Percentiles rank a stretch among this genome's conserved stretches.
Conservation (phyloP, 2,329 filamentous ascomycete genomes). For the Periglandula ipomoeae region DNA sequence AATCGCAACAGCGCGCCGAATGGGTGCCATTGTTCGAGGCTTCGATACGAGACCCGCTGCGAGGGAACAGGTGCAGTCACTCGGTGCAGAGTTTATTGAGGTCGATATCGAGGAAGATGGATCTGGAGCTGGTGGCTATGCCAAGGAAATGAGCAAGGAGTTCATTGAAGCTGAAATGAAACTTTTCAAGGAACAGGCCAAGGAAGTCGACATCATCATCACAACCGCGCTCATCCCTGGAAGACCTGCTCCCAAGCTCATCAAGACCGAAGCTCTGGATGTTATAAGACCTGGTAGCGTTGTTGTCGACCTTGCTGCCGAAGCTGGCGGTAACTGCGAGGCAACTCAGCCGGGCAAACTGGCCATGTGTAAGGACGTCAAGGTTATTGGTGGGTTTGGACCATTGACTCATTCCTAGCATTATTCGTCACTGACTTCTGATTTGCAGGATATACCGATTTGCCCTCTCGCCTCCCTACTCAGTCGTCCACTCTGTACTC, state of each 20-base stretch:
- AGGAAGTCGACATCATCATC: constrained; percentile 85
- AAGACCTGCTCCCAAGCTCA: constrained; percentile 71
- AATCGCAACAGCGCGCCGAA: constrained; percentile 74
- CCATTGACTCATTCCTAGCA: no score
- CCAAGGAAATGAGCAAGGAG: constrained; percentile 89
- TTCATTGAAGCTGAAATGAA: constrained; percentile 93
- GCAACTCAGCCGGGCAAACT: constrained; percentile 67
- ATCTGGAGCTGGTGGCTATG: constrained; percentile 75
- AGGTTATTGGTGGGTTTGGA: constrained; percentile 61
- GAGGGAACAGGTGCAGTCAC: constrained; percentile 80
- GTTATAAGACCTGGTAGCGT: constrained; percentile 88
- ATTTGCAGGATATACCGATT: constrained; percentile 64
- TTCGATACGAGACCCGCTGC: constrained; percentile 88
- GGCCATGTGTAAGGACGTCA: constrained; percentile 64
- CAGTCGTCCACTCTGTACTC: constrained; percentile 87
- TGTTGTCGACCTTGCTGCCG: constrained; percentile 78
- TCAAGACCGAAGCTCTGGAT: constrained; percentile 69
- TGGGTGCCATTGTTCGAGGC: constrained; percentile 82
- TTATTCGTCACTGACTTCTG: background rate
- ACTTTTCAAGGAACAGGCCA: constrained; percentile 77
- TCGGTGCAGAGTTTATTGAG: constrained; percentile 84
- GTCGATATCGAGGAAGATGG: constrained; percentile 80
- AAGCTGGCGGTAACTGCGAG: constrained; percentile 83
- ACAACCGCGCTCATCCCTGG: constrained; percentile 89
- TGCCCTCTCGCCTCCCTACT: constrained; percentile 77